A percentile compares a stretch with the other conserved stretches of the same genome.
phyloP scores from a whole-genome alignment of 805 yeast genomes.

The Saturnispora sekii region DNA sequence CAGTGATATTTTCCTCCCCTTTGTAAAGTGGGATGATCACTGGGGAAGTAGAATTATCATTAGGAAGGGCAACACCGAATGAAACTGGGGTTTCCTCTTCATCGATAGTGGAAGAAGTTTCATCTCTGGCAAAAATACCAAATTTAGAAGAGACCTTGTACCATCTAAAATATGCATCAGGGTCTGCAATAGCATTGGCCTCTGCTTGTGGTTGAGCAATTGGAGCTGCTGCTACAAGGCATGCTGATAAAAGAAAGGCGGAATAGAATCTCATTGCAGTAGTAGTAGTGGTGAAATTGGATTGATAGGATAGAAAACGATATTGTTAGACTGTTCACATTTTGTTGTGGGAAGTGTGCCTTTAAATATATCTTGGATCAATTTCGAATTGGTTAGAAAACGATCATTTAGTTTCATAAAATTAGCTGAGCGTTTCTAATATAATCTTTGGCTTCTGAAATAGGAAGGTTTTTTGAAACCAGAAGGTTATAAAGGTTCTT shows the following conservation, averaged over 20 bases:
- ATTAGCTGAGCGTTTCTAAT: not conserved
- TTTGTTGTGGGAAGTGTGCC: not conserved
- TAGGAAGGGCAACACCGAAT: conserved; percentile 5
- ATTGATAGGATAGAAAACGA: not conserved
- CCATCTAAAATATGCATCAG: conserved; percentile 6
- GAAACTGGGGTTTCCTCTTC: conserved; percentile 5
- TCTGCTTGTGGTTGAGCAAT: conserved; percentile 5
- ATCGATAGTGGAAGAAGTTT: not conserved
- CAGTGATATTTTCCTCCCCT: conserved; percentile 6
- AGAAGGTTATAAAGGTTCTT: not conserved
- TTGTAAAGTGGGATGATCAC: conserved; percentile 4
- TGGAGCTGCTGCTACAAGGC: conserved; percentile 4
- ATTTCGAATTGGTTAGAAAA: too few relatives aligned
- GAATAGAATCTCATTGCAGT: conserved; percentile 3
- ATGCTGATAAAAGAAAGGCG: conserved; percentile 3
- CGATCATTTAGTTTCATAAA: too few relatives aligned
- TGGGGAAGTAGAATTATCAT: conserved; percentile 5
- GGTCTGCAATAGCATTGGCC: conserved; percentile 1
- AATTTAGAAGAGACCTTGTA: conserved; percentile 6
- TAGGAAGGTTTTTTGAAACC: not conserved
- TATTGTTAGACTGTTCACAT: not conserved
- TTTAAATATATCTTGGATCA: not conserved
- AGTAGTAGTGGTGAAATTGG: not conserved
- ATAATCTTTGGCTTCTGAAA: not conserved
- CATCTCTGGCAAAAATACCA: conserved; percentile 8